phyloP scores from a whole-genome alignment of 208 protist genomes.

The Porcisia deanei region DNA sequence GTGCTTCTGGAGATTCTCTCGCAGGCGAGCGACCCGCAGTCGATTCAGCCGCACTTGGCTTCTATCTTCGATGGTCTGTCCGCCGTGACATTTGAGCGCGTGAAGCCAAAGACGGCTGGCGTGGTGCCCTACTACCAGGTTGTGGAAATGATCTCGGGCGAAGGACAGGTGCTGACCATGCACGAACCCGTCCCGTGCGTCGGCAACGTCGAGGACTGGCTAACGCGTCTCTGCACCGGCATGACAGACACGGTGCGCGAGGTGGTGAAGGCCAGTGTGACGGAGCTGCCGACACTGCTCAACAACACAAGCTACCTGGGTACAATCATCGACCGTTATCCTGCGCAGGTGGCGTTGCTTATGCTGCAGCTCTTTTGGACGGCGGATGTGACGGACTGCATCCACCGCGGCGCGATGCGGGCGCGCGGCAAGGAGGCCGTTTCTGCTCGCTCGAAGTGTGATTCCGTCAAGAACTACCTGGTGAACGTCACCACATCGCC shows the following conservation, averaged over 20 bases:
- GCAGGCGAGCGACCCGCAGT: constrained; percentile 94
- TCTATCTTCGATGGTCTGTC: constrained; percentile 95
- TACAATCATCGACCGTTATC: constrained; percentile 94
- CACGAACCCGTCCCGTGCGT: constrained; percentile 88
- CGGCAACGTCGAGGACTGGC: constrained; percentile 95
- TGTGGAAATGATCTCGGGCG: constrained; percentile 88
- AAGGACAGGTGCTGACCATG: constrained; percentile 91
- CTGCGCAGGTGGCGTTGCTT: constrained; percentile 94
- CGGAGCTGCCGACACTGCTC: constrained; percentile 86
- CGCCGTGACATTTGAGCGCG: constrained; percentile 89
- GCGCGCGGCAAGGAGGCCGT: constrained; percentile 75
- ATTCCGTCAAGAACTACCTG: constrained; percentile 91
- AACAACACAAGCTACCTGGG: constrained; percentile 86
- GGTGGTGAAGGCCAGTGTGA: constrained; percentile 89
- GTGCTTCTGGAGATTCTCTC: constrained; percentile 98
- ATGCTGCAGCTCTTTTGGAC: constrained; percentile 98
- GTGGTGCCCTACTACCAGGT: constrained; percentile 92
- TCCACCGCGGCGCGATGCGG: constrained; percentile 87
- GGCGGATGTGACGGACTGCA: constrained; percentile 93
- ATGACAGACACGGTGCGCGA: constrained; percentile 93
- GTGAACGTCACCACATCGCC: constrained; percentile 91
- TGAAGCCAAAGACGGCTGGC: constrained; percentile 91
- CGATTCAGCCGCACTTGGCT: constrained; percentile 94
- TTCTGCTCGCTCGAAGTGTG: constrained; percentile 77
- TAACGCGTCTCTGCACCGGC: constrained; percentile 87